Evolutionary conservation across 2,329 filamentous ascomycete genomes (phyloP).

Genomic region (Epichloe elymi): DNA sequence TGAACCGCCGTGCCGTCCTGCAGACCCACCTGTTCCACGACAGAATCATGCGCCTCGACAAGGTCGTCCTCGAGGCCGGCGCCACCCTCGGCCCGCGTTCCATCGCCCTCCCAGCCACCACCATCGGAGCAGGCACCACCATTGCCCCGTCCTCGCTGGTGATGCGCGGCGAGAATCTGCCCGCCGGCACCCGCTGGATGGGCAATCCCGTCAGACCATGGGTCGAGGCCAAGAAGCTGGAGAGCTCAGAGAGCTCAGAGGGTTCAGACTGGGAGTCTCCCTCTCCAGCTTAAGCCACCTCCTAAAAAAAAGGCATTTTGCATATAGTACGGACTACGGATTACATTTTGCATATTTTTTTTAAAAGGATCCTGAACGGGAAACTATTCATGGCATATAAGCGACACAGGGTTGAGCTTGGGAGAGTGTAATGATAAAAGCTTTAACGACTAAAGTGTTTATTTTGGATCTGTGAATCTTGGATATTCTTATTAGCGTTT

Average conservation of each 20-base stretch:
- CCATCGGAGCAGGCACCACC: slow-evolving; percentile 10
- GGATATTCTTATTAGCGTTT: neutral
- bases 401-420: neutral
- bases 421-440: neutral
- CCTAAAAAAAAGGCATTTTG: neutral
- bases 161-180: slow-evolving; percentile 12
- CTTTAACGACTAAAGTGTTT: neutral
- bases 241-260: slow-evolving; percentile 2
- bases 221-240: slow-evolving; percentile 1
- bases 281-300: neutral
- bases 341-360: neutral
- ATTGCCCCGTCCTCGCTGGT: slow-evolving; percentile 10
- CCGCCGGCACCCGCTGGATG: slow-evolving; percentile 9
- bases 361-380: neutral
- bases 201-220: slow-evolving; percentile 12
- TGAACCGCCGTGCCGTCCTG: slow-evolving; percentile 11
- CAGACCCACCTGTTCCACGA: slow-evolving; percentile 13
- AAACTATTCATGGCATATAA: neutral
- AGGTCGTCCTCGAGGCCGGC: slow-evolving; percentile 8
- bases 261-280: slow-evolving; percentile 4
- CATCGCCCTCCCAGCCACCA: slow-evolving; percentile 10
- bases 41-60: slow-evolving; percentile 11
- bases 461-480: neutral
- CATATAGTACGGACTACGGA: neutral
- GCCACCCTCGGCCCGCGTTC: slow-evolving; percentile 10